Evolutionary conservation across 257 asterid species (phyloP).

Genomic region (Haberlea rhodopensis): DNA sequence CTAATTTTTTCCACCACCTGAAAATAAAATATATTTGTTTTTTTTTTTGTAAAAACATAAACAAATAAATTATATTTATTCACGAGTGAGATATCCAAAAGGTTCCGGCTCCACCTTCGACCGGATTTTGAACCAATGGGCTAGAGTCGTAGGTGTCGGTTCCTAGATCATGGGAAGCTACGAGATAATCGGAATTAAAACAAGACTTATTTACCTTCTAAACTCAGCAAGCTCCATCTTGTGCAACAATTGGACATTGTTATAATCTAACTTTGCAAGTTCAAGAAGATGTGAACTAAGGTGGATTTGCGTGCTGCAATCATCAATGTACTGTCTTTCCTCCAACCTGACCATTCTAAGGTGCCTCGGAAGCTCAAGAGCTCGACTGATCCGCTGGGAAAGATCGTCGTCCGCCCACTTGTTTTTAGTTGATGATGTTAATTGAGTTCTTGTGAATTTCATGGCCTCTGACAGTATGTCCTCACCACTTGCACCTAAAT

Average conservation of each 20-base stretch:
- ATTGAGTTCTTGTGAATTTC: conserved; percentile 24
- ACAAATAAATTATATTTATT: no score
- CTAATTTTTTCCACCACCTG: conserved; percentile 50
- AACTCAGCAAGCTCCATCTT: conserved; percentile 38
- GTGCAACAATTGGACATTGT: conserved; percentile 37
- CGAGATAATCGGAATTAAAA: no score
- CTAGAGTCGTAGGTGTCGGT: no score
- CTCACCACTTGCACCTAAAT: conserved; percentile 37
- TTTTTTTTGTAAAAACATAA: no score
- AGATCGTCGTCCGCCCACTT: neutral
- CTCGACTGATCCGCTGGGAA: conserved; percentile 11
- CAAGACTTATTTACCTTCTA: no score
- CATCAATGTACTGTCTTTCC: conserved; percentile 35
- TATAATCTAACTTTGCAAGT: conserved; percentile 35
- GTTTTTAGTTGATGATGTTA: conserved; percentile 5
- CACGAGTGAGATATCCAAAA: no score
- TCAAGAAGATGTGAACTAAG: conserved; percentile 21
- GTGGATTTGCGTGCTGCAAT: conserved; percentile 24
- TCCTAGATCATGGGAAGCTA: no score
- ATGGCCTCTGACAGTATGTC: conserved; percentile 30
- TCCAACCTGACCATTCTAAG: conserved; percentile 38
- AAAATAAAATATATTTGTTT: neutral
- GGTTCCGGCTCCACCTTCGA: no score
- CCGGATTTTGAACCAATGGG: no score
- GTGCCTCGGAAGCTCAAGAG: conserved; percentile 42